Evolutionary conservation across 345 rosid species (phyloP).

Genomic region (Murraya paniculata): DNA sequence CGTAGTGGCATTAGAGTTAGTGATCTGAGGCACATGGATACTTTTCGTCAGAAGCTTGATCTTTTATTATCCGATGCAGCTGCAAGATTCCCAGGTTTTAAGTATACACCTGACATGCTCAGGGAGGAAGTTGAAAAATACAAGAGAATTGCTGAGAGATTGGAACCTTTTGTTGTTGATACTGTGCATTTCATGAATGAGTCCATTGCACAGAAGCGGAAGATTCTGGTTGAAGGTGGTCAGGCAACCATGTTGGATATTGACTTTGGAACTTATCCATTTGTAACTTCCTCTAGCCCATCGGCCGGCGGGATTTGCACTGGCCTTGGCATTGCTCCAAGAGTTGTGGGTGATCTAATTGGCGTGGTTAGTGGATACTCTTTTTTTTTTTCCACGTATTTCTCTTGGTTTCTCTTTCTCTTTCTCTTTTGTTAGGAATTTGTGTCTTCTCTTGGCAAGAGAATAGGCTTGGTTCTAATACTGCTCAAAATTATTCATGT

Average conservation of each 20-base stretch:
- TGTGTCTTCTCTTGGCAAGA: not conserved
- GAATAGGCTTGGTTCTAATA: not conserved
- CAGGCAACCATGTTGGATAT: slow-evolving; percentile 97
- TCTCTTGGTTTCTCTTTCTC: not conserved
- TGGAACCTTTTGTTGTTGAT: slow-evolving; percentile 85
- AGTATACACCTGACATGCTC: slow-evolving; percentile 75
- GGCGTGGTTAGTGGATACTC: slow-evolving; percentile 67
- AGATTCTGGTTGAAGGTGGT: slow-evolving; percentile 94
- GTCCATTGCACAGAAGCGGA: slow-evolving; percentile 68
- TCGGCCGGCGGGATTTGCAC: slow-evolving; percentile 99
- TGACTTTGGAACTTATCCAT: slow-evolving; percentile 96
- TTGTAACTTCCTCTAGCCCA: slow-evolving; percentile 95
- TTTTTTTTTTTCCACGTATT: slow-evolving; percentile 4
- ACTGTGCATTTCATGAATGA: slow-evolving; percentile 86
- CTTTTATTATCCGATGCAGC: slow-evolving; percentile 68
- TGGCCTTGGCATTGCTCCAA: slow-evolving; percentile 95
- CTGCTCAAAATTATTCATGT: too few relatives aligned
- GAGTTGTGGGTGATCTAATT: slow-evolving; percentile 85
- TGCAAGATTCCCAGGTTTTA: slow-evolving; percentile 67
- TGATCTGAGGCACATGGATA: slow-evolving; percentile 93
- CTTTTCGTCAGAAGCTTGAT: slow-evolving; percentile 87
- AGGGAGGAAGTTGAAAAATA: slow-evolving; percentile 80
- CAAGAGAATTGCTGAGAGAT: slow-evolving; percentile 87
- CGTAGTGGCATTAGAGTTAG: slow-evolving; percentile 89
- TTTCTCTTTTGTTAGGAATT: not conserved